These are phyloP conservation scores for Ilyonectria destructans DNA, from an alignment of 2,329 filamentous ascomycete species.

Conservation along the genomic window DNA sequence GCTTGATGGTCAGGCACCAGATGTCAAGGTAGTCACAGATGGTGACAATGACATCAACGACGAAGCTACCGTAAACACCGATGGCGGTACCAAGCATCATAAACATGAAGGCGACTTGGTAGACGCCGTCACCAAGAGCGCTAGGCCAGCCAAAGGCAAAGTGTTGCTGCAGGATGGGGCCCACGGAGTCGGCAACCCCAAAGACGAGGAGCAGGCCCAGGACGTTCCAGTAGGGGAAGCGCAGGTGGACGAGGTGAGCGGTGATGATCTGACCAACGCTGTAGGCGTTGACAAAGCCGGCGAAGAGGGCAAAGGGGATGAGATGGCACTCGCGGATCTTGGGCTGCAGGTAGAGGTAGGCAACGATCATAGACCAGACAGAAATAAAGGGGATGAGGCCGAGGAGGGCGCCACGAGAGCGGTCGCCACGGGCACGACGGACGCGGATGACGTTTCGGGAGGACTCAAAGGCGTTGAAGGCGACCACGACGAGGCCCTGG, in stretches of 20 bases:
- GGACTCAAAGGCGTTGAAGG: conserved; percentile 87
- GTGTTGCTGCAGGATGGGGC: conserved; percentile 75
- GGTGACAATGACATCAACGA: conserved; percentile 96
- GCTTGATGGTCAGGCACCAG: conserved; percentile 98
- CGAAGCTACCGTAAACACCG: conserved; percentile 97
- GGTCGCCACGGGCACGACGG: conserved; percentile 81
- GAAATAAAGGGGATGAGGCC: conserved; percentile 87
- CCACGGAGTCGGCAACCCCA: conserved; percentile 86
- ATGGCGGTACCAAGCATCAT: conserved; percentile 86
- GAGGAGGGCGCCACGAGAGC: conserved; percentile 81
- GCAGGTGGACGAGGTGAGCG: conserved; percentile 89
- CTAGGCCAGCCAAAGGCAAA: conserved; percentile 83
- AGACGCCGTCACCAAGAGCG: conserved; percentile 81
- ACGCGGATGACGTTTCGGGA: conserved; percentile 88
- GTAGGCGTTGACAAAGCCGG: conserved; percentile 93
- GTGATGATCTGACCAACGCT: conserved; percentile 96
- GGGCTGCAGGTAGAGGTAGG: conserved; percentile 90
- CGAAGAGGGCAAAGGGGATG: conserved; percentile 91
- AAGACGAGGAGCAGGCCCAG: conserved; percentile 83
- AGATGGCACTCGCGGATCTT: conserved; percentile 86
- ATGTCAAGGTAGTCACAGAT: conserved; percentile 99
- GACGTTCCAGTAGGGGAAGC: conserved; percentile 93
- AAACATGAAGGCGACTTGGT: conserved; percentile 94
- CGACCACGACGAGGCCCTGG: conserved; percentile 85
- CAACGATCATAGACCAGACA: conserved; percentile 83